Evolutionary conservation across 495 filamentous ascomycete species (phyloP), one percentile per base, ranked within the genome.

Genomic region (Evansstolkia leycettana): DNA sequence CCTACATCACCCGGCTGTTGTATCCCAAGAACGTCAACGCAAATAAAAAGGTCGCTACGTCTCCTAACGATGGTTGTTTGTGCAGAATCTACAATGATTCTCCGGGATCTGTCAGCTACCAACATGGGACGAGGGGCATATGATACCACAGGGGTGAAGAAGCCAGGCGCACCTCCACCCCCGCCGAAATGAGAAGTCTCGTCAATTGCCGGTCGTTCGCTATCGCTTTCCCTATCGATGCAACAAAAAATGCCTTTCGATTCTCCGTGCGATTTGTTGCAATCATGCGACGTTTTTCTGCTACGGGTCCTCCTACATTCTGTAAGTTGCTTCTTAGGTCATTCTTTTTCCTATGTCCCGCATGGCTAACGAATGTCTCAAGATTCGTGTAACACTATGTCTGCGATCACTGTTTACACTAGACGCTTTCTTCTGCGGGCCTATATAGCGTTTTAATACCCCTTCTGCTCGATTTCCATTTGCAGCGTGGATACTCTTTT

Each of bases 61-160:
- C 25, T 14, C 48, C 56, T 62, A 43, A 64, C 44, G 28, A 59
- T 61, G 55, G 41, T 43, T 39, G 14, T 44, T 36, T 45, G 36
- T 23, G 45, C 53, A 65, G 61, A 60, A 33, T 52, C 54, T 31
- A 55, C 50, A 34, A 75, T 75, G 70, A 70, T 72, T 42, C 52
- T 61, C 33, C 57, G 63, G 52, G 63, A 65, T 35, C 48, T 53
- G 27, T 57, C 60, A 28, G 57, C 60, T 33, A 60, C 51, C 52
- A 74, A 74, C 51, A 74, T 75, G 70, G 71, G 70, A 43, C 66
- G 71, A 33, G 71, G 71, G 35, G 68, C 67, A 45, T 75, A 75
- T 43, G 71, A 75, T 41, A 75, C 70, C 36, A 75, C 71, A 3
- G 71, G 70, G 15, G 64, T 72, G 13, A 66, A 70, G 49, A 72